phyloP scores from a whole-genome alignment of 1,284 basidiomycete genomes.

The Mycena citricolor region DNA sequence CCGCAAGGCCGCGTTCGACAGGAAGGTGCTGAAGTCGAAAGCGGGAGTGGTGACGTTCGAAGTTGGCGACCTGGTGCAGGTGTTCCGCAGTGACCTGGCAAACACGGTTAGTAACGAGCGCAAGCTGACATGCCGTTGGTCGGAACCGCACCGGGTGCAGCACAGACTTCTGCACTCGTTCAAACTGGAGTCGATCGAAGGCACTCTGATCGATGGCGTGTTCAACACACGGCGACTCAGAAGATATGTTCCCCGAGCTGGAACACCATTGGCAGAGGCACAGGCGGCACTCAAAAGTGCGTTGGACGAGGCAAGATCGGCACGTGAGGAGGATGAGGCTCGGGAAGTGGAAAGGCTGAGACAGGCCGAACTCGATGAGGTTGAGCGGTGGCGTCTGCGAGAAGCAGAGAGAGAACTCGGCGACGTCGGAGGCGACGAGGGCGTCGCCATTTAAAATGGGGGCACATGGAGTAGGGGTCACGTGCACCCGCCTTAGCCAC shows the following conservation, averaged over 20 bases:
- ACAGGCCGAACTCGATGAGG: not conserved
- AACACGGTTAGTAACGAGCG: conserved; percentile 28
- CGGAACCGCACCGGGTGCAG: conserved; percentile 6
- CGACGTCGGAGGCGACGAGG: not conserved
- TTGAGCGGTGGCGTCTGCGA: not conserved
- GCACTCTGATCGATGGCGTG: conserved; percentile 4
- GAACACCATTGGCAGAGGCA: conserved; percentile 5
- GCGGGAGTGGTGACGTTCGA: not conserved
- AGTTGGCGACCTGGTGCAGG: not conserved
- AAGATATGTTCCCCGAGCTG: not conserved
- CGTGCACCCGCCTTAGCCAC: too few relatives aligned
- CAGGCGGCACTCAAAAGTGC: conserved; percentile 8
- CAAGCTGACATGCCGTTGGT: conserved; percentile 25
- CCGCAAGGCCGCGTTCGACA: conserved; percentile 3
- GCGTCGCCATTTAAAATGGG: conserved; percentile 2
- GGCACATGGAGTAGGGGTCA: too few relatives aligned
- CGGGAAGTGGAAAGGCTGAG: not conserved
- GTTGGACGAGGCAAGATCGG: not conserved
- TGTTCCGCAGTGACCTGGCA: conserved; percentile 24
- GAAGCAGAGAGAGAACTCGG: not conserved
- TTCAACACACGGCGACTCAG: conserved; percentile 12
- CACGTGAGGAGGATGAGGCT: too few relatives aligned
- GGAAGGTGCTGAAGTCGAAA: conserved; percentile 13
- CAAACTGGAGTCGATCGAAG: conserved; percentile 8
- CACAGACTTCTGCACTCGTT: conserved; percentile 7